phyloP scores from a whole-genome alignment of 2,329 filamentous ascomycete species.

The Sarocladium strictum region DNA sequence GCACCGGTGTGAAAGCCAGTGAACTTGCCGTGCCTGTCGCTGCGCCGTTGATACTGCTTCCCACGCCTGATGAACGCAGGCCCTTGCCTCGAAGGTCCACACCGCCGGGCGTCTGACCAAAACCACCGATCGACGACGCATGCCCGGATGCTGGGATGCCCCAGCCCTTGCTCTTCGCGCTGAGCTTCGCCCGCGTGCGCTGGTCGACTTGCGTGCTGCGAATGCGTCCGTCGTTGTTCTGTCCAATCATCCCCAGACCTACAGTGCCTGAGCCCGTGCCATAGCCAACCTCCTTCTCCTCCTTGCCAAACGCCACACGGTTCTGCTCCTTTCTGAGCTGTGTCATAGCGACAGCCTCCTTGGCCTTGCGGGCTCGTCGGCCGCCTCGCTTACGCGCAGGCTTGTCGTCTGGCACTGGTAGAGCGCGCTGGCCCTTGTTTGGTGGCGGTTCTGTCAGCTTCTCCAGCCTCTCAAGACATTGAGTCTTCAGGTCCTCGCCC shows the following conservation, averaged over 20 bases:
- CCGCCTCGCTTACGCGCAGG: conserved; percentile 89
- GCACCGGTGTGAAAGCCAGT: conserved; percentile 88
- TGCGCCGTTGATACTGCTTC: conserved; percentile 52
- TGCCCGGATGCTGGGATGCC: conserved; percentile 50
- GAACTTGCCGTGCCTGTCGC: conserved; percentile 72
- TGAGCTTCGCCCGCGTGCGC: conserved; percentile 85
- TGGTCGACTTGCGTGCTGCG: conserved; percentile 86
- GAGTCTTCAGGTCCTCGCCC: conserved; percentile 74
- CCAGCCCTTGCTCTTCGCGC: conserved; percentile 95
- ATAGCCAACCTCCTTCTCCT: conserved; percentile 90
- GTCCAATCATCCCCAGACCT: conserved; percentile 93
- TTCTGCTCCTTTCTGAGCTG: conserved; percentile 95
- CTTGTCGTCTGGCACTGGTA: conserved; percentile 93
- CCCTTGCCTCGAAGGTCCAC: conserved; percentile 73
- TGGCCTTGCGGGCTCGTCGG: conserved; percentile 82
- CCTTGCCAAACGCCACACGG: conserved; percentile 89
- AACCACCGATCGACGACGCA: conserved; percentile 71
- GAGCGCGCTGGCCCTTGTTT: conserved; percentile 79
- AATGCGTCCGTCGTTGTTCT: conserved; percentile 80
- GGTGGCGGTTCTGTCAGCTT: conserved; percentile 89
- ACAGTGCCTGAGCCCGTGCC: conserved; percentile 78
- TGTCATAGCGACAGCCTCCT: conserved; percentile 95
- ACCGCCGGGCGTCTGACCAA: conserved; percentile 58
- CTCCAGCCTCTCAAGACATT: conserved; percentile 80
- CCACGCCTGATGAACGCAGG: conserved; percentile 75